Base-by-base conservation (phyloP, 176 grass and related monocot genomes). In the Eleusine coracana region DNA sequence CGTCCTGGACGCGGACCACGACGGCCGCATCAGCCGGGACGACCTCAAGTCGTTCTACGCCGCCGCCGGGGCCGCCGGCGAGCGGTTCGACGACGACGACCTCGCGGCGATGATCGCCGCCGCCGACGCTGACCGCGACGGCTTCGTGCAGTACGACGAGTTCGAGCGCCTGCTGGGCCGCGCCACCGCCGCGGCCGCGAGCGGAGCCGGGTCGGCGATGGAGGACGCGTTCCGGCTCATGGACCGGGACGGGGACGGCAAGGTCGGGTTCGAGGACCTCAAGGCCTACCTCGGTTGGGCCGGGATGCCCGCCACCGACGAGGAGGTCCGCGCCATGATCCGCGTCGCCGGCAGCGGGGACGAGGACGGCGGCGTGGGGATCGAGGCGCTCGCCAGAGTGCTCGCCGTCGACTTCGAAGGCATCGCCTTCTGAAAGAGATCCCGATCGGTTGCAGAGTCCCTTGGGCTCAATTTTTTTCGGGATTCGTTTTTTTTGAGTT, bases 31-130 rank as follows among this genome's bases (percentile, higher is more conserved):
- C 91, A 94, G 97, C 89, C 87, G 86, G 63, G 87, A 94, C 7
- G 97, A 99, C 73, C 97, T 99, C 89, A 96, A 92, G 83, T 68
- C 80, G 7, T 99, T 99, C 91, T 99, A 90, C 89, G 87, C 82
- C 79, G 40, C 45, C 65, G 28, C 67, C 4, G 75, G 58, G 40
- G 41, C 37, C 16, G 51, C 79, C 75, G 50, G 62, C 40, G 69
- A 58, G 42, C 83, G 81, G 5, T 77, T 86, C 77, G 80, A 85
- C 45, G 96, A 99, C 72, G 93, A 94, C 50, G 96, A 96, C 65
- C 87, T 99, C 74, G 87, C 79, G 17, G 76, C 89, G 76, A 99
- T 99, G 96, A 96, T 99, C 83, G 85, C 89, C 50, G 90, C 85
- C 3, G 96, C 96, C 60, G 96, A 99, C 74, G 83, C 85, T n/a